Evolutionary conservation across 768 basidiomycete species (phyloP), one percentile per base, ranked within the genome.

Genomic region (Mycena galericulata): DNA sequence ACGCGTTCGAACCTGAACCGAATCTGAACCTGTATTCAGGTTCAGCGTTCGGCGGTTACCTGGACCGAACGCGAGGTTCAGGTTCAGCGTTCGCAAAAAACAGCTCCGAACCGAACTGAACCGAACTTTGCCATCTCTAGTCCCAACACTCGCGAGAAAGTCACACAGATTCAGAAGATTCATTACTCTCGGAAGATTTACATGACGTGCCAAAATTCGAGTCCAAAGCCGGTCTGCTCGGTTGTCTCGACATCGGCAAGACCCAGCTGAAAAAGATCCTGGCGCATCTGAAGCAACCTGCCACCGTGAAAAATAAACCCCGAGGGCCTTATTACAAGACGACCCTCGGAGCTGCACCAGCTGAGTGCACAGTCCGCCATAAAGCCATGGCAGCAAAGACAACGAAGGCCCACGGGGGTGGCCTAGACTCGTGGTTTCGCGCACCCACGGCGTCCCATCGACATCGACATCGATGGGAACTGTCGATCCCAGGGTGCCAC

Each of bases 321-420:
- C 51, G 32, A 22, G 51, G 51, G 20, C n/a, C 51, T n/a, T 53
- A 36, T 36, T 53, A 53, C n/a, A 53, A 53, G 10, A 53, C 32
- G 20, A 36, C 18, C n/a, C 10, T 40, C 5, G 34, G 53, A 11
- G 53, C 53, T 55, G 36, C 51, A 11, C 51, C 51, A n/a, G 51
- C 51, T 36, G 30, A 12, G 8, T 34, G n/a, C 20, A 53, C 51
- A 36, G 51, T 20, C 18, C 32, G n/a, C 7, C 20, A 51, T 17
- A 51, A 26, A 8, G 50, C 50, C 4, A 32, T 9, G 17, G 50
- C 27, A 24, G 11, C 1, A 20, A 53, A 36, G 32, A 14, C 20
- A n/a, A 24, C 2, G 20, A 12, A 53, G 34, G 32, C 18, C 6
- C 51, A 53, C 24, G 34, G 51, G 20, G 8, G 4, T 10, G 51